Percentiles rank a stretch among this genome's conserved stretches.
Conservation (phyloP, 257 asterid genomes). For the Scutellaria barbata region DNA sequence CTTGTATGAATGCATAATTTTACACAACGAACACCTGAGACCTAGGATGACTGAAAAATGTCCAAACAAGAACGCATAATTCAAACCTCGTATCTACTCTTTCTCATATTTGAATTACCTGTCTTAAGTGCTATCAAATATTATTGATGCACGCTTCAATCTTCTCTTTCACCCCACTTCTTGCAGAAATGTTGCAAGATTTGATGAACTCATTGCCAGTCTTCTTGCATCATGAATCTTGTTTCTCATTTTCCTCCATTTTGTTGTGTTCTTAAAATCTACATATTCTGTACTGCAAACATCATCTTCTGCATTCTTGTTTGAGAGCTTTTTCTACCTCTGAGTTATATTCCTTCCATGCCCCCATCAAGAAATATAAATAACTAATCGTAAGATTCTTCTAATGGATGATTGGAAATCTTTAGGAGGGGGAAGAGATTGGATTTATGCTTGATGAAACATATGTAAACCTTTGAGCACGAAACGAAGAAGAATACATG, state of each 20-base stretch:
- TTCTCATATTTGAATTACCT: conserved; percentile 23
- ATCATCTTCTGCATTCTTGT: conserved; percentile 1
- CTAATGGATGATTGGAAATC: conserved; percentile 6
- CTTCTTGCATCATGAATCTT: conserved; percentile 34
- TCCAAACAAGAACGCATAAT: neutral
- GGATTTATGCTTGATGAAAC: conserved; percentile 27
- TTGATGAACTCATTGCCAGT: neutral
- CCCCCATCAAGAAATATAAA: too few species aligned
- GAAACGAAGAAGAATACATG: conserved; percentile 10
- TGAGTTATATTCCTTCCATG: too few species aligned
- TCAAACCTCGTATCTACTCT: conserved; percentile 9
- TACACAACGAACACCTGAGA: conserved; percentile 25
- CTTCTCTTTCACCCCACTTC: conserved; percentile 30
- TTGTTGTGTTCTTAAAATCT: conserved; percentile 26
- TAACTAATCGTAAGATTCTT: too few species aligned
- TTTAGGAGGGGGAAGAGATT: conserved; percentile 28
- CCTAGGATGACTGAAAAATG: conserved; percentile 27
- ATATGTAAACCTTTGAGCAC: conserved; percentile 1
- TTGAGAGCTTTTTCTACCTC: neutral
- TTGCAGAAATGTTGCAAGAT: conserved; percentile 18
- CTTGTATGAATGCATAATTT: neutral
- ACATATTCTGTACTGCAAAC: neutral
- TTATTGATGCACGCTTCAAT: neutral
- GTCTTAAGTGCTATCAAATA: neutral
- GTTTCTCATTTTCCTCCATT: conserved; percentile 4